Base-by-base conservation (phyloP, 768 basidiomycete genomes). In the Mycena vitilis region DNA sequence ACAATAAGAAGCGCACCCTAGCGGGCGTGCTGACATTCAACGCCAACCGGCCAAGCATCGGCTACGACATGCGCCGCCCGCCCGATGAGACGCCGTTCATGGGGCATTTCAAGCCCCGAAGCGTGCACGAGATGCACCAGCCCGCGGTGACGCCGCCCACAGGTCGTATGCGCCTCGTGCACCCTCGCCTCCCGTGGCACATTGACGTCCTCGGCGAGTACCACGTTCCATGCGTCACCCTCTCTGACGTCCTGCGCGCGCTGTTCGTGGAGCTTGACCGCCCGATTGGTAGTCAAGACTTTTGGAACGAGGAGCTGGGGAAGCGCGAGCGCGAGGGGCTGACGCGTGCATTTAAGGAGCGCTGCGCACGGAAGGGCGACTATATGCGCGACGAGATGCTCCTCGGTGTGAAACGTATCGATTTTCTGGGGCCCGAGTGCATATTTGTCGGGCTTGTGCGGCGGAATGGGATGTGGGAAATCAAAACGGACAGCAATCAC, bases 101-200 rank as follows among this genome's bases (percentile, higher is more conserved):
- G 38, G 68, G 68, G 9, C 5, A 18, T 25, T 69, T 65, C 59
- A 36, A 36, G 58, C 68, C 68, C 2, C 37, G 16, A n/a, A 60
- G 30, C 20, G 42, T n/a, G 23, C 8, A 30, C 52, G 85, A 87
- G 66, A 78, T 87, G 71, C 74, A 75, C 37, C 81, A 80, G 44
- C 80, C 81, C 40, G 81, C 79, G 34, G 83, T 83, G 23, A 78
- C 77, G 55, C 86, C 86, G 1, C 80, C 81, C 10, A 75, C 82
- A 11, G 72, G 73, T 20, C 75, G 75, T 68, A 86, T 87, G 82
- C 82, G 83, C 34, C 70, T 87, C 60, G 83, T 81, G 70, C 83
- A 84, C 72, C 66, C 78, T 1, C 79, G 78, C 60, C 74, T 85
- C 11, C 86, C 86, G 23, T 87, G 87, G 87, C 84, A 81, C 71